Evolutionary conservation across 257 asterid species (phyloP), one percentile per base, ranked within the genome.

Genomic region (Lantana camara): DNA sequence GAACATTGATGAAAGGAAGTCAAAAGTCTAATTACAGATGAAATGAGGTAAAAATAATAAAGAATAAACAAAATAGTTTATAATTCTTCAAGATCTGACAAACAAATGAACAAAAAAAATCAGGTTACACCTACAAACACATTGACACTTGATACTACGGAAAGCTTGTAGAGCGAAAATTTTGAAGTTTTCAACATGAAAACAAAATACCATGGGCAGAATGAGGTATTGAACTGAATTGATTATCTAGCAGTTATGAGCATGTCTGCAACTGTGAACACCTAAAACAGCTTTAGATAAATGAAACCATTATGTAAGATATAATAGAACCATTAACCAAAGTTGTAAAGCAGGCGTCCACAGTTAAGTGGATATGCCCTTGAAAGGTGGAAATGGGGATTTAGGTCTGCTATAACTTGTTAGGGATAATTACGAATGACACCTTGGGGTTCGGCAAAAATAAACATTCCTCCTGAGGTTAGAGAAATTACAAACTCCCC

Each of bases 1-100:
- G 32, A 49, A 48, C 55, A 7, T 3, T 2, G 35, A 13, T 37
- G 30, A 60, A 38, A 68, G 40, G 45, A 53, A 67, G 65, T 32
- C 27, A 40, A 60, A 10, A 5, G 51, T 52, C 60, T 56, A 57
- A 42, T 8, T 21, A 49, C 19, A 57, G 52, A 20, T 19, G 67
- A 49, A 62, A 47, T 23, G 65, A 75, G 42, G 51, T 22, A 62
- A 3, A 65, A 66, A 48, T 10, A 40, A 14, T 52, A 62, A 53
- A 20, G 57, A 24, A 62, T 41, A 64, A 42, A n/a, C 24, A 60
- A 53, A 6, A 27, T 27, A 30, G 29, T 24, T 52, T 12, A 50
- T 32, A n/a, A 48, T 58, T 7, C 47, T 42, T 22, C 53, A 63
- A 57, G 51, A 63, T 48, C 63, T 17, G 37, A 66, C 45, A 47